A percentile compares a stretch with the other conserved stretches of the same genome.
Evolutionary conservation across 1,284 basidiomycete genomes (phyloP).

Genomic region (Agaricales sp.): DNA sequence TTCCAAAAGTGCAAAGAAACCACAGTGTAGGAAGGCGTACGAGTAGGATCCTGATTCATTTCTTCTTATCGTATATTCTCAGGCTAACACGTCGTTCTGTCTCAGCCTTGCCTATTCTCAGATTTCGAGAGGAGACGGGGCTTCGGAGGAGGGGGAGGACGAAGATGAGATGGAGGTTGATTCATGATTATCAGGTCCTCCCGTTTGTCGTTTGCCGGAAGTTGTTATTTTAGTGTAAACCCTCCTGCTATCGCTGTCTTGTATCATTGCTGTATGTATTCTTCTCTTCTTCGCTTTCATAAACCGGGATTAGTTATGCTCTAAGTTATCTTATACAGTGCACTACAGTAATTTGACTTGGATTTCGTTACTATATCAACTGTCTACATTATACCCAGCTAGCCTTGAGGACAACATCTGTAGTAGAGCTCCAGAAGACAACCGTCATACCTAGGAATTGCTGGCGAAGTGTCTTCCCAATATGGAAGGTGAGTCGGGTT

Average conservation of each 20-base stretch:
- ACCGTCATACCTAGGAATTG: too few relatives aligned
- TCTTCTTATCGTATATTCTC: neutral
- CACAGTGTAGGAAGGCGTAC: neutral
- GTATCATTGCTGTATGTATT: neutral
- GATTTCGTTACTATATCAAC: too few relatives aligned
- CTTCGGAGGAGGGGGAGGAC: neutral
- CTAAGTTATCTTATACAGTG: too few relatives aligned
- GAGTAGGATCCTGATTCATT: neutral
- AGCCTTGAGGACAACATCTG: too few relatives aligned
- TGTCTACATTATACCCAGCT: too few relatives aligned
- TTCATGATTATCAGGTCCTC: neutral
- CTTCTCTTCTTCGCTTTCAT: too few relatives aligned
- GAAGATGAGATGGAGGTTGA: neutral
- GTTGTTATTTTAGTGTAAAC: neutral
- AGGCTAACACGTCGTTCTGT: neutral
- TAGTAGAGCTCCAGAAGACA: too few relatives aligned
- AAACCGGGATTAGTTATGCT: too few relatives aligned
- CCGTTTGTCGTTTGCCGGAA: neutral
- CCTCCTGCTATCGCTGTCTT: neutral
- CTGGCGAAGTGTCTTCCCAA: too few relatives aligned
- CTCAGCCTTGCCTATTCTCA: neutral
- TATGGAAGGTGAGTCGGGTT: too few relatives aligned
- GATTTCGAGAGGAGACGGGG: neutral
- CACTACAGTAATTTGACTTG: too few relatives aligned
- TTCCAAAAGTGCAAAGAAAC: neutral